phyloP scores from a whole-genome alignment of 768 basidiomycete genomes.

The Suillus spraguei region DNA sequence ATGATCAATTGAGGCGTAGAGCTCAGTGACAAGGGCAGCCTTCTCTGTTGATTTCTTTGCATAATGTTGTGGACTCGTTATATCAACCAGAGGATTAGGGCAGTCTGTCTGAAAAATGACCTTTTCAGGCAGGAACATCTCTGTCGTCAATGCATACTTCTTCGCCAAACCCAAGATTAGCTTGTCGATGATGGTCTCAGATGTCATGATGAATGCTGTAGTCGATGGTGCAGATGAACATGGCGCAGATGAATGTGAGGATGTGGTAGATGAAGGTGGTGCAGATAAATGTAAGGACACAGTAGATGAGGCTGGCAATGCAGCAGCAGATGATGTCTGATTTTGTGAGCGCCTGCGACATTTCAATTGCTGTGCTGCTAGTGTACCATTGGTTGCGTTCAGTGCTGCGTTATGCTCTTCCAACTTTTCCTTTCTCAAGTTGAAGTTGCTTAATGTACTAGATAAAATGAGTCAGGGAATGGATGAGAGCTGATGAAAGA shows the following conservation, averaged over 20 bases:
- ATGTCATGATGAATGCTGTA: not conserved
- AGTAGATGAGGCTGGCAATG: not conserved
- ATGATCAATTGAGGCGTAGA: not conserved
- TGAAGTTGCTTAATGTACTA: not conserved
- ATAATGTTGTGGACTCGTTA: not conserved
- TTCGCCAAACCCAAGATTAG: not conserved
- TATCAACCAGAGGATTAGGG: not conserved
- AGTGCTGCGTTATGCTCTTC: not conserved
- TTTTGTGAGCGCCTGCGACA: not conserved
- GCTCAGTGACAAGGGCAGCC: not conserved
- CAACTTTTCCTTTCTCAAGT: not conserved
- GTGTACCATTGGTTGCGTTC: not conserved
- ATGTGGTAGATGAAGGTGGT: not conserved
- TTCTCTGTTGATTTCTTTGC: not conserved
- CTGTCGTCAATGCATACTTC: constrained; percentile 5
- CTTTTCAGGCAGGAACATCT: not conserved
- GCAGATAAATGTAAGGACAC: not conserved
- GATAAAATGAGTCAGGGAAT: not conserved
- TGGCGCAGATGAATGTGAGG: not conserved
- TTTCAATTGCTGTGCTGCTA: not conserved
- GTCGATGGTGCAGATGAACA: not conserved
- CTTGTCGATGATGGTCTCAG: not conserved
- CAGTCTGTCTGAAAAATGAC: constrained; percentile 1
- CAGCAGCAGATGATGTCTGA: not conserved
- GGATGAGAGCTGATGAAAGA: not conserved